Conservation (phyloP, 495 filamentous ascomycete genomes). For the Tuber calosporum region DNA sequence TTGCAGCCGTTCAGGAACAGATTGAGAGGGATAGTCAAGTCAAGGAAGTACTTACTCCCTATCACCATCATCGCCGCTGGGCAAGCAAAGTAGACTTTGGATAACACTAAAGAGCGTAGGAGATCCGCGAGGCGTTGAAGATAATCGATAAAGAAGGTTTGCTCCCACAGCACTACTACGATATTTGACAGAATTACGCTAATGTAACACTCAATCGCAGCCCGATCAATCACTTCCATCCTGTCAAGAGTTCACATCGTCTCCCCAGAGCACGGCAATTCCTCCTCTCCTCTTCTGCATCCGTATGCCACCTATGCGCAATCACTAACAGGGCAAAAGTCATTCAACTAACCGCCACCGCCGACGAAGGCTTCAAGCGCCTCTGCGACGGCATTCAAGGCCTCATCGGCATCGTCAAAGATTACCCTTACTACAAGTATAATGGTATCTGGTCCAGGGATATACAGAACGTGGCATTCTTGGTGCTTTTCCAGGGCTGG, state of each 20-base stretch:
- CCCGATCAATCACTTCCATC: conserved; percentile 64
- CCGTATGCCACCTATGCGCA: background rate
- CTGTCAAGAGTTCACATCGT: conserved; percentile 88
- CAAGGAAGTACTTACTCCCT: conserved; percentile 56
- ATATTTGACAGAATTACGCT: background rate
- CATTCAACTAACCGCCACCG: conserved; percentile 48
- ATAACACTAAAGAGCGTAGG: conserved; percentile 43
- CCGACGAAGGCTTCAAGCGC: conserved; percentile 52
- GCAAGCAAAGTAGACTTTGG: background rate
- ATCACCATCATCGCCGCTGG: background rate
- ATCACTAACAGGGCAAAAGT: conserved; percentile 38
- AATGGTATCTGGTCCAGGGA: conserved; percentile 77
- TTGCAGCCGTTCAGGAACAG: conserved; percentile 77
- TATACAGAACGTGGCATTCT: conserved; percentile 61
- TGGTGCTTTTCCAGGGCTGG: conserved; percentile 36
- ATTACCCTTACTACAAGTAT: conserved; percentile 93
- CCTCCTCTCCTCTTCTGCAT: background rate
- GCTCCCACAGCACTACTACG: background rate
- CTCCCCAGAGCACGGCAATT: conserved; percentile 65
- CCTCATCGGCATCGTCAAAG: conserved; percentile 63
- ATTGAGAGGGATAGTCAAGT: conserved; percentile 79
- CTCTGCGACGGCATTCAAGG: conserved; percentile 53
- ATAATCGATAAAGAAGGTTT: conserved; percentile 65
- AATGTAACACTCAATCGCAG: conserved; percentile 34
- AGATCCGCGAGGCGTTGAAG: conserved; percentile 72